Base-by-base conservation (phyloP, 2,329 filamentous ascomycete genomes). In the Dothidotthia symphoricarpi region DNA sequence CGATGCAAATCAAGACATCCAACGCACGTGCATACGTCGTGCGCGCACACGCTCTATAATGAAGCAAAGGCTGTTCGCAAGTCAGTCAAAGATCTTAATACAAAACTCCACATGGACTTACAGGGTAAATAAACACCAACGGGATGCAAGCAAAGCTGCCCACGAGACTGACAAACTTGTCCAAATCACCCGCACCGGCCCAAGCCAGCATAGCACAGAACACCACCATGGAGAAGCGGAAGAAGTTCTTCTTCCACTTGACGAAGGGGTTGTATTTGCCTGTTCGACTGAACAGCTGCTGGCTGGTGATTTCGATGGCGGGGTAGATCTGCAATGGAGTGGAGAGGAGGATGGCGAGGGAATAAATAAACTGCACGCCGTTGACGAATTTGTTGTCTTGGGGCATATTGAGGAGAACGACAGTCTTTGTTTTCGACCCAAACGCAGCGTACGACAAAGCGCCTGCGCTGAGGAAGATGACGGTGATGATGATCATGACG, bases 161-260 rank as follows among this genome's bases (percentile, higher is more conserved):
- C 14, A 98, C 90, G 26, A 98, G 76, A 15, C 89, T 86, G 22
- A 98, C 94, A 66, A 98, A 98, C 69, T 97, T 97, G 72, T 98
- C 93, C 37, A 98, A 73, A 68, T 97, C 85, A 52, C 88, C 86
- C 3, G 93, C 91, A 45, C 93, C 93, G 29, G 84, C 82, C 88
- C 89, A 98, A 2, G 91, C 91, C 50, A 98, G 85, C 41, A 82
- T 69, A 1, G 90, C 86, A 60, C 93, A 97, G 16, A 93, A 69
- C 58, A 87, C 80, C 34, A 97, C 93, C 47, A 96, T 81, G 61
- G 91, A 83, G 75, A 97, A 98, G 37, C 93, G 85, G 74, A 95
- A 98, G 24, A 85, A 74, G 56, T 98, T 98, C 81, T 98, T 98
- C 76, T 97, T 87, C 93, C 93, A 98, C 74, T 98, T 98, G 75